A percentile compares a stretch with the other conserved stretches of the same genome.
phyloP scores from a whole-genome alignment of 192 early-diverging fungal species.

The Oehlia diaphana region DNA sequence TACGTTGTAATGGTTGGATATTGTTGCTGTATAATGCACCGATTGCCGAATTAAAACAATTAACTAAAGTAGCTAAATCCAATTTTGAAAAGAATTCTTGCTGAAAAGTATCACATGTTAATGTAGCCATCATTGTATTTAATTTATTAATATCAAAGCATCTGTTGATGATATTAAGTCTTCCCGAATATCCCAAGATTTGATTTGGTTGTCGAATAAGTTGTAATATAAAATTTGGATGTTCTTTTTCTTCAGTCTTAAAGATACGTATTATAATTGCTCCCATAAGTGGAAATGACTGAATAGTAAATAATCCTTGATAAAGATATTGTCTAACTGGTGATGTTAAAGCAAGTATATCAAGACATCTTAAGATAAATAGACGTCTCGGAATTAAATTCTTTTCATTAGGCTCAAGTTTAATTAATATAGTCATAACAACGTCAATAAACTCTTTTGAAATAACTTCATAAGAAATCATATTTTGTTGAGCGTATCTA shows the following conservation, averaged over 20 bases:
- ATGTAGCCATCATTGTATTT: slow-evolving; percentile 3
- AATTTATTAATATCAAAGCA: background rate
- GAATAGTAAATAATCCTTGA: slow-evolving; percentile 5
- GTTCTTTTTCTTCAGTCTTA: background rate
- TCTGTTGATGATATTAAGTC: slow-evolving; percentile 11
- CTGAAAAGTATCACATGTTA: slow-evolving; percentile 28
- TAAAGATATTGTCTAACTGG: slow-evolving; percentile 7
- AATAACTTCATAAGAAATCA: background rate
- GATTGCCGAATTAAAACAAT: background rate
- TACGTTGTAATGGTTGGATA: slow-evolving; percentile 6
- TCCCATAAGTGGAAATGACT: slow-evolving; percentile 3
- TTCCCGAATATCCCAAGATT: background rate
- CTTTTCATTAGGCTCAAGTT: background rate
- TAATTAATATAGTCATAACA: slow-evolving; percentile 7
- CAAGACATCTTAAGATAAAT: slow-evolving; percentile 12
- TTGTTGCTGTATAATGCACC: background rate
- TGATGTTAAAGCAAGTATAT: slow-evolving; percentile 11
- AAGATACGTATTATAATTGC: slow-evolving; percentile 19
- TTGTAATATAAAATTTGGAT: background rate
- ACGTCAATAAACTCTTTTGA: background rate
- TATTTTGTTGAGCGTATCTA: background rate
- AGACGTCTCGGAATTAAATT: slow-evolving; percentile 9
- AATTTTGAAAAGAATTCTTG: slow-evolving; percentile 15
- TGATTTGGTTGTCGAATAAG: background rate
- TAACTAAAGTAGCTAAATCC: background rate